Evolutionary conservation across 257 asterid genomes (phyloP), one percentile per base, ranked within the genome.

Genomic region (Haberlea rhodopensis): DNA sequence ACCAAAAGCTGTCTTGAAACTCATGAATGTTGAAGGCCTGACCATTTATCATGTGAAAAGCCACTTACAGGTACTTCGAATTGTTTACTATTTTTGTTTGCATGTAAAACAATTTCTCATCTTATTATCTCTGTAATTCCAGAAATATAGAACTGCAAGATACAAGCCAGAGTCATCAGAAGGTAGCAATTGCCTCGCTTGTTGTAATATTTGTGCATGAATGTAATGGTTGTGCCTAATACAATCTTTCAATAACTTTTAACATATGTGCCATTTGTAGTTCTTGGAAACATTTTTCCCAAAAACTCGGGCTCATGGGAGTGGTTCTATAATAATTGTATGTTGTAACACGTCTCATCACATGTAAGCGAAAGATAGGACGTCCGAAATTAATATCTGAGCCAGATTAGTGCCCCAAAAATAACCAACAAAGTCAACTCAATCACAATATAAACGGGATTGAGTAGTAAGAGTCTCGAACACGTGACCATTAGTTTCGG

Each of bases 1-100:
- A 55, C 96, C 96, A 37, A 89, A 89, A 76, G 96, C 81, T 60
- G 96, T 86, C 16, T 69, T 89, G 85, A 89, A 89, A 80, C 81
- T 82, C 70, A 86, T 89, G 90, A 82, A 89, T 56, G 87, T 81
- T n/a, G 89, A n/a, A n/a, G n/a, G 90, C 63, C 75, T 89, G 58
- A 89, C 92, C 4, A 86, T 89, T 55, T 86, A 89, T 75, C 96
- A 89, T 25, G 95, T 89, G 67, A 89, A 89, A 81, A 89, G 96
- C 80, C 96, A 89, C 83, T 78, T 89, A 76, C 96, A 89, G 92
- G 96, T 83, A 60, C 20, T n/a, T 43, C 51, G 15, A n/a, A 32
- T 65, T 32, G 15, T 25, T n/a, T n/a, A n/a, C n/a, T 8, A 48
- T 52, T 48, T 28, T 29, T 27, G 32, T 54, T 70, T 63, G 49